Percentiles rank a stretch among this genome's conserved stretches.
Conservation (phyloP, 2,329 filamentous ascomycete species). For the Trichoderma endophyticum region DNA sequence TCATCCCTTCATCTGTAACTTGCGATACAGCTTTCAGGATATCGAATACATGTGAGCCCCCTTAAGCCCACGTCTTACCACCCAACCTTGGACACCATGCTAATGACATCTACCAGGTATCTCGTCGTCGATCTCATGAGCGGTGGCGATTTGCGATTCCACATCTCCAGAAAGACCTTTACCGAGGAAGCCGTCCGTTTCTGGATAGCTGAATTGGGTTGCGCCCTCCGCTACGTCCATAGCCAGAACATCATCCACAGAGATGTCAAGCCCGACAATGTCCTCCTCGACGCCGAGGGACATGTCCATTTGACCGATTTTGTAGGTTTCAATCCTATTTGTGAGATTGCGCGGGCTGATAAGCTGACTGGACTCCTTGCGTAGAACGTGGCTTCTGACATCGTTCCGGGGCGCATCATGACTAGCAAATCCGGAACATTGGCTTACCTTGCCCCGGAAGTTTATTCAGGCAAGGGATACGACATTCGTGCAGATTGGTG, state of each 20-base stretch:
- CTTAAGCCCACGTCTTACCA: neutral
- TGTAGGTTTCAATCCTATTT: constrained; percentile 52
- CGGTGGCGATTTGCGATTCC: constrained; percentile 92
- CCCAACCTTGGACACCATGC: neutral
- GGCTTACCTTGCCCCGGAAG: constrained; percentile 92
- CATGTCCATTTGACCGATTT: constrained; percentile 98
- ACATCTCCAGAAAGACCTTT: constrained; percentile 96
- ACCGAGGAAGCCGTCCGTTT: constrained; percentile 96
- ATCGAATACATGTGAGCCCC: constrained; percentile 88
- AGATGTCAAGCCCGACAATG: constrained; percentile 90
- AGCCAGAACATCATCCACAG: constrained; percentile 84
- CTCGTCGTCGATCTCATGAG: constrained; percentile 98
- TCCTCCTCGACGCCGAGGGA: constrained; percentile 80
- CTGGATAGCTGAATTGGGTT: constrained; percentile 93
- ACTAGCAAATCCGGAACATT: constrained; percentile 96
- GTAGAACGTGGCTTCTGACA: constrained; percentile 94
- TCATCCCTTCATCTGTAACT: constrained; percentile 95
- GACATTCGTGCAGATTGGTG: constrained; percentile 94
- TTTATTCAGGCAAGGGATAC: constrained; percentile 88
- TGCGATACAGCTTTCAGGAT: constrained; percentile 98
- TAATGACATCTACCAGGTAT: constrained; percentile 59
- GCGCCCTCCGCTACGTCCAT: constrained; percentile 84
- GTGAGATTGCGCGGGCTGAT: neutral
- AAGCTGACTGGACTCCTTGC: constrained; percentile 23
- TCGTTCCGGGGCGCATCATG: constrained; percentile 74